Evolutionary conservation across 176 grass and related monocot genomes (phyloP), one percentile per base, ranked within the genome.

Genomic region (Puya raimondii): DNA sequence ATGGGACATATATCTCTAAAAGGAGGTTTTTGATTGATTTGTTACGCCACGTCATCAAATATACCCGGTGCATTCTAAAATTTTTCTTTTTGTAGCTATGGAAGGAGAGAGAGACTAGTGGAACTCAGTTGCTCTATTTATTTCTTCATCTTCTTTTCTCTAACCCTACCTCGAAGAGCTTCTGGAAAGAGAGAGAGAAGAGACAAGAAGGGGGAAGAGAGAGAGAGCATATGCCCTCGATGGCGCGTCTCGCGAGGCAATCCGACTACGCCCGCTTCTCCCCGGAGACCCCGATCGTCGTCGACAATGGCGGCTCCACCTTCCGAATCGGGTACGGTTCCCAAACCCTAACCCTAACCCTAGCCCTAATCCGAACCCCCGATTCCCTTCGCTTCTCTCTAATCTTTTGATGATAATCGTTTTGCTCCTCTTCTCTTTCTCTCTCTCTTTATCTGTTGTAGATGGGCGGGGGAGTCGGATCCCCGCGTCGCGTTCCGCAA

Each of bases 401-500:
- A 18, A 2, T 5, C 16, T 48, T 20, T 8, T 23, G 15, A 48
- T 50, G 3, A 50, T 66, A 26, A 2, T 73, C 18, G 9, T 67
- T 59, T 67, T 11, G 23, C 51, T 47, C 13, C 18, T 1, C 64
- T 49, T 48, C 64, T 14, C 64, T 14, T 21, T 27, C 14, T 53
- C 69, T 16, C 29, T 42, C 33, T 42, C 33, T 42, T 42, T 42
- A 42, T 52, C 11, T 67, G 22, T 48, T 9, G 29, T 77, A 97
- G 94, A 81, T 97, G 94, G 94, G 89, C 94, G 16, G 94, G 94
- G 26, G 94, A 97, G 84, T 72, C 68, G 65, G 94, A 88, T 71
- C 94, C 94, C 17, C 89, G 94, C 72, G 53, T 85, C 78, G 61
- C 81, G 17, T 93, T 97, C 58, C 81, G 84, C 64, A 97, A 97